Conservation (phyloP, 768 basidiomycete genomes). For the Kondoa malvinella region DNA sequence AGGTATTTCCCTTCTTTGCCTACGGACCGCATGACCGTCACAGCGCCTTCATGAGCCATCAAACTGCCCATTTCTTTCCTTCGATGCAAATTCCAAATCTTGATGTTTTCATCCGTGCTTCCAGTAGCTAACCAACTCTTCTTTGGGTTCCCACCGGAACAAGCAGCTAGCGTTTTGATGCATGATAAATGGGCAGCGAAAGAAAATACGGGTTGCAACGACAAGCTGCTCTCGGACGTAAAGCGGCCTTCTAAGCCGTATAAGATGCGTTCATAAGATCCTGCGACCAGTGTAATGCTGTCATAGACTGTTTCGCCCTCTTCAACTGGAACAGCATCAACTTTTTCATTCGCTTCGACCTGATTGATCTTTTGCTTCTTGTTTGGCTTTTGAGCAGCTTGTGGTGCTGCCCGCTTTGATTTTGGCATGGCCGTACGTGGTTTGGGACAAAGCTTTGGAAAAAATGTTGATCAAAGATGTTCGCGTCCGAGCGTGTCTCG, state of each 20-base stretch:
- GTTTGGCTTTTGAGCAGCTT: no score
- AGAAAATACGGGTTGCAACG: conserved; percentile 67
- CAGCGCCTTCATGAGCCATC: conserved; percentile 50
- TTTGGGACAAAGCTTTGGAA: no score
- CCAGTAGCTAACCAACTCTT: conserved; percentile 95
- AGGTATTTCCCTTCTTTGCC: conserved; percentile 57
- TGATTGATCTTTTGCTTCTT: no score
- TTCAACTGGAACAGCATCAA: no score
- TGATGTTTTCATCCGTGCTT: conserved; percentile 87
- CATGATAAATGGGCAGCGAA: conserved; percentile 93
- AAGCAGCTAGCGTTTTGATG: conserved; percentile 41
- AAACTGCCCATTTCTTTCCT: conserved; percentile 86
- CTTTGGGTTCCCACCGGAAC: conserved; percentile 10
- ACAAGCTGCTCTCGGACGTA: conserved; percentile 28
- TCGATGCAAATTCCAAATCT: conserved; percentile 85
- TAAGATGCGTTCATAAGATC: conserved; percentile 89
- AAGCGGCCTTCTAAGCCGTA: conserved; percentile 33
- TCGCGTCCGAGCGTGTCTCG: no score
- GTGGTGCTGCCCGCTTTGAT: no score
- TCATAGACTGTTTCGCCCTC: background rate
- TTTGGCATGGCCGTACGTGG: no score
- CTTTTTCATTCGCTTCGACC: no score
- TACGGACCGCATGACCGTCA: conserved; percentile 72
- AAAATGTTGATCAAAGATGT: no score
- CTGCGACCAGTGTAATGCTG: conserved; percentile 65